phyloP scores from a whole-genome alignment of 1,284 basidiomycete genomes.

The Phaffia rhodozyma region DNA sequence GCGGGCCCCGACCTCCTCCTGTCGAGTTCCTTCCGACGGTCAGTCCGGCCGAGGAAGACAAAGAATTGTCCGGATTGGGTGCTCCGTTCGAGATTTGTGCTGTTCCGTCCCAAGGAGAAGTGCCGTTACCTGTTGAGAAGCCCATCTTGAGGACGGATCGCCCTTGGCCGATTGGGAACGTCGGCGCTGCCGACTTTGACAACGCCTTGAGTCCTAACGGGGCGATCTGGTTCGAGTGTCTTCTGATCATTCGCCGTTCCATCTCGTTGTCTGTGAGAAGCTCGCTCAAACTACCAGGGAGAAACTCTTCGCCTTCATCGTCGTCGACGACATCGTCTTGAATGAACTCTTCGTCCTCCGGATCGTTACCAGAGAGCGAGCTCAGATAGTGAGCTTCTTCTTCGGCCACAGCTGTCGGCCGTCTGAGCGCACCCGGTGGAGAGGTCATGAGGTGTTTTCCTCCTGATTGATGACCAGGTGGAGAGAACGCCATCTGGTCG shows the following conservation, averaged over 20 bases:
- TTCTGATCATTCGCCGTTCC: conserved; percentile 12
- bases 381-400: neutral
- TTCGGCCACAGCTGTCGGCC: neutral
- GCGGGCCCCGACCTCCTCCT: too few relatives aligned
- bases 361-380: neutral
- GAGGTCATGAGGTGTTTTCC: neutral
- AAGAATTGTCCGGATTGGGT: too few relatives aligned
- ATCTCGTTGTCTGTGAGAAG: conserved; percentile 16
- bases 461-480: neutral
- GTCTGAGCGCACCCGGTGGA: neutral
- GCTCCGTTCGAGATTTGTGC: too few relatives aligned
- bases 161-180: too few relatives aligned
- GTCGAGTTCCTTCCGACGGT: too few relatives aligned
- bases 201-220: neutral
- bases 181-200: too few relatives aligned
- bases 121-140: too few relatives aligned
- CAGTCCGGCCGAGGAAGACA: too few relatives aligned
- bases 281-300: conserved; percentile 15
- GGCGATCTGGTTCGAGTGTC: neutral
- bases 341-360: neutral
- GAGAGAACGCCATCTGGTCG: conserved; percentile 6
- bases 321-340: neutral
- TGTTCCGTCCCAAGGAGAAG: too few relatives aligned
- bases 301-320: conserved; percentile 14
- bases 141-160: too few relatives aligned